A percentile compares a stretch with the other conserved stretches of the same genome.
Conservation (phyloP, 768 basidiomycete species). For the Butyriboletus loyo region DNA sequence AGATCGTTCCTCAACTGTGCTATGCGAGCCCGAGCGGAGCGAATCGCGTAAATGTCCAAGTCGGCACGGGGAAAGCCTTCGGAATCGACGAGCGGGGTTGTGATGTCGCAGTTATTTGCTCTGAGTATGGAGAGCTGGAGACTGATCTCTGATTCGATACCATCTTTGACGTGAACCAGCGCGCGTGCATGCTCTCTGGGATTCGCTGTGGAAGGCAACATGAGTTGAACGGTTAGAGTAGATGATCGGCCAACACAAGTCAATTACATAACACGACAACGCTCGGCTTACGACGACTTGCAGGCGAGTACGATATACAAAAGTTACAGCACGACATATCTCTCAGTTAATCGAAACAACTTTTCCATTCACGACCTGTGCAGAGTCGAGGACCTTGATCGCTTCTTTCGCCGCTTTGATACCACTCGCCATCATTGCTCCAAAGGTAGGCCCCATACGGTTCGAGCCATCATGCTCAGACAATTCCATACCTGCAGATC, state of each 20-base stretch:
- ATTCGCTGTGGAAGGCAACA: conserved; percentile 39
- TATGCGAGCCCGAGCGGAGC: conserved; percentile 72
- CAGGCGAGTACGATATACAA: background rate
- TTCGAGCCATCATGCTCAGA: conserved; percentile 78
- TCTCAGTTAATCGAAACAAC: conserved; percentile 38
- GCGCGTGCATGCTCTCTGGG: conserved; percentile 57
- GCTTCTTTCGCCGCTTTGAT: conserved; percentile 70
- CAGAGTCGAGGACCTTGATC: conserved; percentile 47
- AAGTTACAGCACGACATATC: background rate
- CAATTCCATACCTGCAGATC: conserved; percentile 69
- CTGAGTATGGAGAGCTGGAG: conserved; percentile 59
- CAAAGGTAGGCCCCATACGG: conserved; percentile 77
- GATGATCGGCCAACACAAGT: background rate
- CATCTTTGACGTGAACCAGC: conserved; percentile 66
- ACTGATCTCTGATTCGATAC: conserved; percentile 69
- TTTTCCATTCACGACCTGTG: conserved; percentile 52
- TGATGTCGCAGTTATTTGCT: conserved; percentile 60
- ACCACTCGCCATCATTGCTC: conserved; percentile 76
- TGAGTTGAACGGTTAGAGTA: conserved; percentile 25
- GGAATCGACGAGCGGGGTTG: conserved; percentile 73
- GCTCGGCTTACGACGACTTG: background rate
- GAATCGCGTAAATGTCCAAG: conserved; percentile 79
- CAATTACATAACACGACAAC: conserved; percentile 6
- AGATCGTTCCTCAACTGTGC: conserved; percentile 82
- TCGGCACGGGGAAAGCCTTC: conserved; percentile 91